Evolutionary conservation across 208 protist genomes (phyloP).

Genomic region (Zelonia costaricensis): DNA sequence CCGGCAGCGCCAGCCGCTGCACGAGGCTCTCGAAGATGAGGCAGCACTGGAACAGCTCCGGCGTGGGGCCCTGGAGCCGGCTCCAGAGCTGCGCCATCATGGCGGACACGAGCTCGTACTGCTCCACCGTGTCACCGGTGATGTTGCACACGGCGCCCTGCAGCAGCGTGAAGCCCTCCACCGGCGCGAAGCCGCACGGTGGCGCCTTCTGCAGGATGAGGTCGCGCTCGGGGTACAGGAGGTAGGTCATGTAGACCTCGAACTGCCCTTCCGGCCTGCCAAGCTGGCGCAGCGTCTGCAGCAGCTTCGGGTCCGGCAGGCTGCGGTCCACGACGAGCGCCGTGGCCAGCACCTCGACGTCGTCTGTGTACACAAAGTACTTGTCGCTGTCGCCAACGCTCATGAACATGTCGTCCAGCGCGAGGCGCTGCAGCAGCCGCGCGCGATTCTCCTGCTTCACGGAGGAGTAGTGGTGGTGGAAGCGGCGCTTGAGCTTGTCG

Average conservation of each 20-base stretch:
- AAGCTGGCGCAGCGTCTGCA: conserved; percentile 57
- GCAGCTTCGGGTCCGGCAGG: conserved; percentile 53
- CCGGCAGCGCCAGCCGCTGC: conserved; percentile 56
- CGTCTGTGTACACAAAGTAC: conserved; percentile 86
- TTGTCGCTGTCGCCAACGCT: conserved; percentile 79
- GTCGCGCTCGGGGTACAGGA: conserved; percentile 27
- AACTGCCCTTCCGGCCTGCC: conserved; percentile 41
- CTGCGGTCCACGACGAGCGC: conserved; percentile 73
- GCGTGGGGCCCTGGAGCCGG: conserved; percentile 82
- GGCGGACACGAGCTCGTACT: conserved; percentile 73
- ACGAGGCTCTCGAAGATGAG: conserved; percentile 78
- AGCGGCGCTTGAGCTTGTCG: conserved; percentile 65
- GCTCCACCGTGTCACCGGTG: conserved; percentile 81
- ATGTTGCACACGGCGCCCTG: conserved; percentile 80
- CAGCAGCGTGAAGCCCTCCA: conserved; percentile 53
- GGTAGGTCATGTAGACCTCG: conserved; percentile 66
- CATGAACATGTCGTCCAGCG: conserved; percentile 48
- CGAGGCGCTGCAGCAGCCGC: conserved; percentile 57
- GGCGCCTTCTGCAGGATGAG: conserved; percentile 38
- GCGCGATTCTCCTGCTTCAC: conserved; percentile 41
- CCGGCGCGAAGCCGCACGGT: conserved; percentile 63
- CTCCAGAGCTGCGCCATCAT: conserved; percentile 81
- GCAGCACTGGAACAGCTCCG: conserved; percentile 83
- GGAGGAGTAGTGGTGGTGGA: conserved; percentile 61
- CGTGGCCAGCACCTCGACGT: conserved; percentile 53